Base-by-base conservation (phyloP, 2,329 filamentous ascomycete species). In the Laburnicola sp. region DNA sequence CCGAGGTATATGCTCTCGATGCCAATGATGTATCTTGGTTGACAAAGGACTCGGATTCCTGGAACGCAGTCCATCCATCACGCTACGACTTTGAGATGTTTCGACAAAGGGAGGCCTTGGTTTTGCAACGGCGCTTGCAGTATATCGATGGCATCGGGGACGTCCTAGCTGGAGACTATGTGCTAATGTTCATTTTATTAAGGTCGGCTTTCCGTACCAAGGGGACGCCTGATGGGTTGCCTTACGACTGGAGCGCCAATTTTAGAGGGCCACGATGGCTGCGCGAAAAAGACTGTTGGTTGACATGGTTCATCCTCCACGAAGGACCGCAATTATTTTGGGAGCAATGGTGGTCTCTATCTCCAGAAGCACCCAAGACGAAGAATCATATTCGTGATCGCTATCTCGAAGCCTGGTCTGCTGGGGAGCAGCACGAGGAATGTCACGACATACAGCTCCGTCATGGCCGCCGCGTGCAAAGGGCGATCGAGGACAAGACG, bases 261-360 rank as follows among this genome's bases (percentile, higher is more conserved):
- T 62, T 68, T 16, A 62, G 66, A 34, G 62, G 59, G 6, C 59
- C 60, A 38, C 50, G 66, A 23, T 46, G 59, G 16, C 42, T 69
- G 23, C 58, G 66, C 22, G 56, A 57, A 45, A 66, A 66, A 9
- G 59, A 63, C 30, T 65, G 63, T 6, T 71, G 67, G 67, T 45
- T 70, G 44, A 62, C 66, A 2, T 72, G 66, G 66, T 71, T 65
- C 43, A 52, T 70, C 3, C 54, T 72, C 30, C 48, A 61, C 10
- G 60, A 69, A 55, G 68, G 68, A 1, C 64, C 64, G 1, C 54
- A 61, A 26, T 48, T 70, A 2, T 72, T 69, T 46, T 68, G 65
- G 64, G 48, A 64, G 10, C 65, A 70, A 37, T 70, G 68, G 66
- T 67, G 65, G 62, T 50, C 39, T 6, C 39, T 67, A 3, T 45